These are phyloP conservation scores for Pelargonium fulgidum DNA, from an alignment of 441 rosid genomes.

Conservation along the genomic window DNA sequence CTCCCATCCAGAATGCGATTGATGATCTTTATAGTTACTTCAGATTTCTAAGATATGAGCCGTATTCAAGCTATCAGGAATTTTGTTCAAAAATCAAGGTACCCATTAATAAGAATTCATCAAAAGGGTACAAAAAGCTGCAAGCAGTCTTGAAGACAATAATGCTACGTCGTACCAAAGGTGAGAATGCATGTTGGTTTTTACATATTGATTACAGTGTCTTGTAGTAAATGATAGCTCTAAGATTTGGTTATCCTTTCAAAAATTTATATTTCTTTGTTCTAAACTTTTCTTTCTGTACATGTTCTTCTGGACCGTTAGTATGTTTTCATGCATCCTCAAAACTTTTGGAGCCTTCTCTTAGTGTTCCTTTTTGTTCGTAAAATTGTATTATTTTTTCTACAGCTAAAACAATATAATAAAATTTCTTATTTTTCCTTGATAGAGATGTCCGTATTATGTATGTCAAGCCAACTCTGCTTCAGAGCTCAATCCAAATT, in stretches of 20 bases:
- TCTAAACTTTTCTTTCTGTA: slow-evolving; percentile 12
- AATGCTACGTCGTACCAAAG: slow-evolving; percentile 95
- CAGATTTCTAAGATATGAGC: slow-evolving; percentile 84
- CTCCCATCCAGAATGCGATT: slow-evolving; percentile 87
- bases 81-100: slow-evolving; percentile 56
- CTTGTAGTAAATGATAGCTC: not conserved
- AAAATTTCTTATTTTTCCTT: not conserved
- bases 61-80: slow-evolving; percentile 48
- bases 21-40: slow-evolving; percentile 95
- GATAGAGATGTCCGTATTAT: not conserved
- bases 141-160: slow-evolving; percentile 76
- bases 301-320: slow-evolving; percentile 15
- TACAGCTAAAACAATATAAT: not conserved
- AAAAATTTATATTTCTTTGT: not conserved
- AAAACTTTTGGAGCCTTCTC: not conserved
- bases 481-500: not conserved
- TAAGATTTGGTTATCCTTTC: slow-evolving; percentile 12
- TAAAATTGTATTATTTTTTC: not conserved
- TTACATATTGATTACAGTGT: not conserved
- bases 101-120: slow-evolving; percentile 54
- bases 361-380: not conserved
- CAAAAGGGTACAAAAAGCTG: slow-evolving; percentile 60
- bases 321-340: slow-evolving; percentile 10
- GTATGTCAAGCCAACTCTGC: not conserved
- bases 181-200: slow-evolving; percentile 32